Evolutionary conservation across 2,329 filamentous ascomycete species (phyloP).

Genomic region (Colletotrichum camelliae): DNA sequence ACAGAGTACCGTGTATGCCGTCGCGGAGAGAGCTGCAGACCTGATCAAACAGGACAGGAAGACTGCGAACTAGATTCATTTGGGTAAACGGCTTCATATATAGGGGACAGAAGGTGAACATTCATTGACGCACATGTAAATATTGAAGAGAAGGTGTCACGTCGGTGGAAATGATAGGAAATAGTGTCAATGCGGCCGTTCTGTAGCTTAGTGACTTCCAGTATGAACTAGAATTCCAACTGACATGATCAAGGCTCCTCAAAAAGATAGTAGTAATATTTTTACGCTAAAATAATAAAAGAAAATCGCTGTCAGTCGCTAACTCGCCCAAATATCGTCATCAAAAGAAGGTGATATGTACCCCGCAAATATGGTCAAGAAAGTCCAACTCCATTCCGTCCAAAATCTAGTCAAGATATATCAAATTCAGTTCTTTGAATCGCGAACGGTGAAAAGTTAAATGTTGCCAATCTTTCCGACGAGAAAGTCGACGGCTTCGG

Average conservation of each 20-base stretch:
- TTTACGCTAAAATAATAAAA: no score
- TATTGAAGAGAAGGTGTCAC: no score
- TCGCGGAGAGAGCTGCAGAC: slow-evolving; percentile 45
- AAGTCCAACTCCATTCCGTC: neutral
- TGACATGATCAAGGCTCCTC: neutral
- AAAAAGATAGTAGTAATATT: no score
- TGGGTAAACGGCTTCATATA: neutral
- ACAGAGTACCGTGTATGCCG: slow-evolving; percentile 31
- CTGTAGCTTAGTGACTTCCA: neutral
- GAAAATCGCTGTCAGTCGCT: neutral
- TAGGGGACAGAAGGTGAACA: neutral
- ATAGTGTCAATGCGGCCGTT: neutral
- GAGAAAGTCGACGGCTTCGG: slow-evolving; percentile 35
- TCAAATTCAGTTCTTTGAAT: neutral
- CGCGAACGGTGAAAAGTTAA: neutral
- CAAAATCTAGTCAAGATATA: no score
- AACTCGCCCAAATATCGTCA: neutral
- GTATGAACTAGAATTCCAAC: neutral
- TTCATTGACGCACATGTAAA: no score
- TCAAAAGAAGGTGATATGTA: neutral
- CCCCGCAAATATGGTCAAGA: neutral
- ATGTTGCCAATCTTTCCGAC: slow-evolving; percentile 1
- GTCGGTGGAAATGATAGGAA: no score
- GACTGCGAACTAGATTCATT: neutral
- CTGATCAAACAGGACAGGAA: slow-evolving; percentile 31